Evolutionary conservation across 805 yeast species (phyloP).

Genomic region (Ogataea paraovalis): DNA sequence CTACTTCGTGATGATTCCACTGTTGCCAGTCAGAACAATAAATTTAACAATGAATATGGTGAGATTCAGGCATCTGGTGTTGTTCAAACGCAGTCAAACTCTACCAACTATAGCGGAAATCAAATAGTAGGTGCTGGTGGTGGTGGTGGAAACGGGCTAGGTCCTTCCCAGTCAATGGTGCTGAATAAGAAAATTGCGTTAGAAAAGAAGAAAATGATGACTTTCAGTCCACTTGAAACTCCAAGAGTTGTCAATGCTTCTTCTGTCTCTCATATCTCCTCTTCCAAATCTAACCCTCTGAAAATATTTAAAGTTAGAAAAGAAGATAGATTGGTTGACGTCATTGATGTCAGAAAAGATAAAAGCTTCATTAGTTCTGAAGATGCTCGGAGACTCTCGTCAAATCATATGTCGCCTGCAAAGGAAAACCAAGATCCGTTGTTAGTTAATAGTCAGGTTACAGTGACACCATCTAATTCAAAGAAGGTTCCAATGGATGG

Average conservation of each 20-base stretch:
- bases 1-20: conserved; percentile 24
- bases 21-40: conserved; percentile 14
- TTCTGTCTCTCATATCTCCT: conserved; percentile 4
- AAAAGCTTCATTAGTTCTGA: conserved; percentile 18
- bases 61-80: conserved; percentile 65
- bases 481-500: not conserved
- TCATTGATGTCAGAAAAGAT: conserved; percentile 19
- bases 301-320: conserved; percentile 20
- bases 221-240: conserved; percentile 19
- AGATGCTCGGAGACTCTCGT: conserved; percentile 15
- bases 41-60: conserved; percentile 37
- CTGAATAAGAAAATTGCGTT: conserved; percentile 45
- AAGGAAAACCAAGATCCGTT: conserved; percentile 5
- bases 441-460: not conserved
- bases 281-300: conserved; percentile 2
- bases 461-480: not conserved
- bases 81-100: conserved; percentile 33
- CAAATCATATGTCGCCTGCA: conserved; percentile 6
- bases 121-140: conserved; percentile 10
- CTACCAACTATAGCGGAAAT: conserved; percentile 16
- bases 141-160: conserved; percentile 55
- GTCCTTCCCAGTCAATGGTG: conserved; percentile 55
- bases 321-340: conserved; percentile 18
- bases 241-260: not conserved
- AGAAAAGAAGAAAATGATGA: conserved; percentile 37